phyloP scores from a whole-genome alignment of 345 rosid species.

The Barbarea vulgaris region DNA sequence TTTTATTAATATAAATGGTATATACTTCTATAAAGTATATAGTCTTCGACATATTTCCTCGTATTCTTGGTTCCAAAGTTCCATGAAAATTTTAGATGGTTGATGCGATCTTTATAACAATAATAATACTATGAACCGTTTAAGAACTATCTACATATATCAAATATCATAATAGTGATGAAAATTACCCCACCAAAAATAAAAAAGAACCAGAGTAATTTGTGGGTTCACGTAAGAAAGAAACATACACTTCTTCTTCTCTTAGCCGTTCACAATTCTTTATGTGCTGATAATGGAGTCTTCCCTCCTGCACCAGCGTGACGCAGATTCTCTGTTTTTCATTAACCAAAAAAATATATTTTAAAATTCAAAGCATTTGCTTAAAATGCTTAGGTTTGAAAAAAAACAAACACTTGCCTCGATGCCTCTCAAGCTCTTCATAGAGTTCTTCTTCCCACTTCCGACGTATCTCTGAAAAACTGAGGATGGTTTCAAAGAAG shows the following conservation, averaged over 20 bases:
- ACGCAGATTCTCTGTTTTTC: slow-evolving; percentile 65
- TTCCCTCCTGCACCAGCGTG: slow-evolving; percentile 59
- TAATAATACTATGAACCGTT: slow-evolving; percentile 14
- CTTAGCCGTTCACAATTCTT: slow-evolving; percentile 46
- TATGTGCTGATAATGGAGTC: slow-evolving; percentile 64
- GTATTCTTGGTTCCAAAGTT: neutral
- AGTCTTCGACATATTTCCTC: slow-evolving; percentile 2
- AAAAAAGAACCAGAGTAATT: neutral
- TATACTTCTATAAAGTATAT: neutral
- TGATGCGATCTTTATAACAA: neutral
- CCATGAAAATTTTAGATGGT: slow-evolving; percentile 9
- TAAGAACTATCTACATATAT: slow-evolving; percentile 37
- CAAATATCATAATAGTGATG: slow-evolving; percentile 16
- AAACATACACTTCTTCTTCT: slow-evolving; percentile 42
- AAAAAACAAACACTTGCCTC: slow-evolving; percentile 49
- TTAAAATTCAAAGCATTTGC: neutral
- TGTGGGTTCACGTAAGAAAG: slow-evolving; percentile 27
- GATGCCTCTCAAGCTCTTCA: slow-evolving; percentile 72
- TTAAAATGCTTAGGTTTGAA: slow-evolving; percentile 6
- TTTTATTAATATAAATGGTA: neutral
- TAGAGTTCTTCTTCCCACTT: slow-evolving; percentile 92
- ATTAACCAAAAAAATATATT: neutral
- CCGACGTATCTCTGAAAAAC: slow-evolving; percentile 64
- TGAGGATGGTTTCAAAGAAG: slow-evolving; percentile 40
- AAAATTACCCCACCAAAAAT: slow-evolving; percentile 8